Evolutionary conservation across 2,329 filamentous ascomycete species (phyloP), one percentile per base, ranked within the genome.

Genomic region (Botrytis galanthina): DNA sequence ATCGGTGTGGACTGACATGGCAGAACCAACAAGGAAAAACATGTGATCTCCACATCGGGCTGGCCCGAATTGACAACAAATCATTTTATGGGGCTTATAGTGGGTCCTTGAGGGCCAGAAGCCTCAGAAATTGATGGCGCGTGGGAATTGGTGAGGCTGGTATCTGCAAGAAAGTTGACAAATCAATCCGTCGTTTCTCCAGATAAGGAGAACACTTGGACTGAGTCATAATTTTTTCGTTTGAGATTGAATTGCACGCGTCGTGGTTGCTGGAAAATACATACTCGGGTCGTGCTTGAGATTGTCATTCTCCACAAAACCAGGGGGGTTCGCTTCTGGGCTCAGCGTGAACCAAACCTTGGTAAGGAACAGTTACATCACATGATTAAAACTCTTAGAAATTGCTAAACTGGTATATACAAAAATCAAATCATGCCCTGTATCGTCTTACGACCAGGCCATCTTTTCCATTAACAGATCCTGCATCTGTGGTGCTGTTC

Each of bases 11-110:
- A 37, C 22, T 54, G 44, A 51, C 42, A 67, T 66, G 70, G 46
- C 70, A 66, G 37, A 37, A 51, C 39, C 42, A 60, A 60, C 61
- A 57, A 44, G 71, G 16, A 51, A 46, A 26, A 54, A 48, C 54
- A 69, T 72, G 51, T 72, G 62, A 72, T 59, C 42, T 32, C 51
- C 26, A 69, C 46, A 51, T 46, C 20, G 26, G 69, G 69, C 44
- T 57, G 35, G 39, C 57, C 44, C 32, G 14, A n/a, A 62, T 35
- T 72, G 63, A 57, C 51, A 72, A 29, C 71, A 48, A 72, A 72
- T 69, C 54, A 72, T 69, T 72, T 61, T 69, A 37, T 72, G 71
- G 71, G 51, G 54, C 54, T 51, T 3, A 9, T 4, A 61, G 12
- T 60, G 39, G 63, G 7, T 20, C 26, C 8, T 2, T n/a, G 18